Conservation (phyloP, 2,329 filamentous ascomycete genomes). For the Diaporthe amygdali region DNA sequence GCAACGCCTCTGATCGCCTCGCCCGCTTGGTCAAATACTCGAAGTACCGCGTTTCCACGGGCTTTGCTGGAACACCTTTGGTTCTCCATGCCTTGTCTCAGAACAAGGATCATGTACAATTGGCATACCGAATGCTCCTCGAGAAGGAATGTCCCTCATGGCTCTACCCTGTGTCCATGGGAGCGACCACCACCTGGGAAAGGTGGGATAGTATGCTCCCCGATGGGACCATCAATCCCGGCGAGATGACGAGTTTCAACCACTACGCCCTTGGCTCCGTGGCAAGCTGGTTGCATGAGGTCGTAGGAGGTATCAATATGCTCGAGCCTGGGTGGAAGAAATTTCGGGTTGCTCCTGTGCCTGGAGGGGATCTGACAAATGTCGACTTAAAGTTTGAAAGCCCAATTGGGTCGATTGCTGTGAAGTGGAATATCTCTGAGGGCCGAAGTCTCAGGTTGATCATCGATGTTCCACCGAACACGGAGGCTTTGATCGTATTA, state of each 20-base stretch:
- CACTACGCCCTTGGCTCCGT: constrained; percentile 47
- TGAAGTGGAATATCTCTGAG: background rate
- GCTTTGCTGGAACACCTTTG: constrained; percentile 25
- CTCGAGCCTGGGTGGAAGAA: constrained; percentile 37
- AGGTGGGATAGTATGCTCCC: constrained; percentile 46
- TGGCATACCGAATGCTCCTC: constrained; percentile 53
- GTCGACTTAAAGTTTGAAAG: constrained; percentile 20
- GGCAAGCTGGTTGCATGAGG: constrained; percentile 42
- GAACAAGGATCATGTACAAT: constrained; percentile 33
- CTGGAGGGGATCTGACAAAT: constrained; percentile 32
- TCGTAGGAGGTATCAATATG: constrained; percentile 37
- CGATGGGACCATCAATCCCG: constrained; percentile 41
- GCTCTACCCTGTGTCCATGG: constrained; percentile 45
- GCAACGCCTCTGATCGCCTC: constrained; percentile 17
- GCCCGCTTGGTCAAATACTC: constrained; percentile 21
- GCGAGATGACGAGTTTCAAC: constrained; percentile 46
- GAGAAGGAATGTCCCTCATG: constrained; percentile 45
- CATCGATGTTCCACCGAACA: constrained; percentile 18
- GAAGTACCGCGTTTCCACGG: constrained; percentile 18
- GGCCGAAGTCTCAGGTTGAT: background rate
- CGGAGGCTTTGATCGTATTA: constrained; percentile 7
- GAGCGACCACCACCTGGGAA: constrained; percentile 47
- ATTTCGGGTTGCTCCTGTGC: constrained; percentile 34
- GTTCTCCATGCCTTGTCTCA: constrained; percentile 25
- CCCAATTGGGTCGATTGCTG: constrained; percentile 17